phyloP scores from a whole-genome alignment of 129 eudicot genomes.

The Oenanthe sinensis region DNA sequence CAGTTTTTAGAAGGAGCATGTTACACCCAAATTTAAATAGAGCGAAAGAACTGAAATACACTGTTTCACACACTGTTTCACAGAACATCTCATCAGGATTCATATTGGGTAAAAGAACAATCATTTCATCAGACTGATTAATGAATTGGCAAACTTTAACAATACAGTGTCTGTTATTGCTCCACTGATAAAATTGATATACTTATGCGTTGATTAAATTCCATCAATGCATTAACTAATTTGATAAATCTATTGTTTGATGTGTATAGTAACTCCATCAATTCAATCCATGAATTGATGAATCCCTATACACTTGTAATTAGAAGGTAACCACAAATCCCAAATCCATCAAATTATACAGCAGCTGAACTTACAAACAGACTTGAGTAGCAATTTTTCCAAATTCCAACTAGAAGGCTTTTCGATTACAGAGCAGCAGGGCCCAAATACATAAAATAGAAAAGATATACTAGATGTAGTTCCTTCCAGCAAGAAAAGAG shows the following conservation, averaged over 20 bases:
- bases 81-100: background rate
- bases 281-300: background rate
- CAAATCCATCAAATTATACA: background rate
- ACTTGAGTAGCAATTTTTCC: background rate
- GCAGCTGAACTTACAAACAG: background rate
- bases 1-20: no score
- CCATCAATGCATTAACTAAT: background rate
- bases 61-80: background rate
- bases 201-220: no score
- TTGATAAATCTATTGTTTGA: background rate
- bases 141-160: background rate
- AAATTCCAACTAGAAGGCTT: background rate
- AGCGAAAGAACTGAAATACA: no score
- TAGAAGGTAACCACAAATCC: background rate
- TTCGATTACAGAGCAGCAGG: conserved; percentile 1
- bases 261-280: background rate
- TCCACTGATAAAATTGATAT: no score
- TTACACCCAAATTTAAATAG: no score
- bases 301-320: background rate
- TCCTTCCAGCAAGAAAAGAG: background rate
- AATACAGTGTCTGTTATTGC: no score
- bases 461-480: background rate
- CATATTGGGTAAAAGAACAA: no score
- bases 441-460: background rate
- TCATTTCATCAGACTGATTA: background rate